Conservation (phyloP, 1,284 basidiomycete genomes). For the Leccinum griseonigrum region DNA sequence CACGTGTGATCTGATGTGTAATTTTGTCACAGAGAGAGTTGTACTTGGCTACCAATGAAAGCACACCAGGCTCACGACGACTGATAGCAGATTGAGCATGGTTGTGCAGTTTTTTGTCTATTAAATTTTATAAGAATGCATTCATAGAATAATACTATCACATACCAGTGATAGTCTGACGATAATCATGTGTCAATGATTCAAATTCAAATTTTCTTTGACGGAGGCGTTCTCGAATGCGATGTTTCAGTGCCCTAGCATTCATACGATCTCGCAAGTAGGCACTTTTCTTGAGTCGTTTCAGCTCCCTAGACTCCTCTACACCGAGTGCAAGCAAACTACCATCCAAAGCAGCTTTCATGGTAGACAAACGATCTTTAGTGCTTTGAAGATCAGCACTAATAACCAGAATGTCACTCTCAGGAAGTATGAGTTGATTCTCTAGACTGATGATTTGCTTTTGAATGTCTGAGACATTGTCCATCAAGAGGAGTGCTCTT, state of each 20-base stretch:
- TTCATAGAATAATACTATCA: neutral
- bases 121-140: too few relatives aligned
- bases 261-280: neutral
- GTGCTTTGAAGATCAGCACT: neutral
- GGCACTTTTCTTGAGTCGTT: neutral
- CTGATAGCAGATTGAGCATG: neutral
- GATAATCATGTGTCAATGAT: neutral
- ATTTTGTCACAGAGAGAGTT: neutral
- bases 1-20: too few relatives aligned
- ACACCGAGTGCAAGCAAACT: neutral
- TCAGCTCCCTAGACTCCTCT: neutral
- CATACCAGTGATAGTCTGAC: neutral
- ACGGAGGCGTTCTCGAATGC: neutral
- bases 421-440: too few relatives aligned
- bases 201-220: constrained; percentile 1
- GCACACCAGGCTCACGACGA: neutral
- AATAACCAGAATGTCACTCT: neutral
- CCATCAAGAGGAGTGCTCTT: neutral
- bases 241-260: neutral
- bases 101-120: neutral
- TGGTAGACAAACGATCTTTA: neutral
- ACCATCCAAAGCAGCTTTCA: neutral
- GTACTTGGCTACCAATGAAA: neutral
- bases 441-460: neutral
- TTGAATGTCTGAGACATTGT: neutral